These are phyloP conservation scores for Vigna nakashimae DNA, from an alignment of 306 rosid species.

Conservation along the genomic window DNA sequence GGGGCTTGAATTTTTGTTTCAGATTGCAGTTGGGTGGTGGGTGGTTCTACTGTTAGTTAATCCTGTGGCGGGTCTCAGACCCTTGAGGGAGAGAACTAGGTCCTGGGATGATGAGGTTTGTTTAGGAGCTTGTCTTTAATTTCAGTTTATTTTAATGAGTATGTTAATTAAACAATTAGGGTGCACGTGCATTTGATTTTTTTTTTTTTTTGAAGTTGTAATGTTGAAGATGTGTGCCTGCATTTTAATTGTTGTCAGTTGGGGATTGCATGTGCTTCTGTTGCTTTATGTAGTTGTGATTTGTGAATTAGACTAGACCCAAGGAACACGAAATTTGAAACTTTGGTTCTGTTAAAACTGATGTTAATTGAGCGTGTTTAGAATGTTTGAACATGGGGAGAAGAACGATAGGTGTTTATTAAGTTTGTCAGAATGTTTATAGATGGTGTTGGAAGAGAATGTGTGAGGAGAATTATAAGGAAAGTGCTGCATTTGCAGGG, in stretches of 20 bases:
- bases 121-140: conserved; percentile 32
- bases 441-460: neutral
- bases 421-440: conserved; percentile 11
- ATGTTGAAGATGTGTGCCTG: conserved; percentile 1
- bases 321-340: conserved; percentile 13
- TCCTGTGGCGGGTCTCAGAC: conserved; percentile 78
- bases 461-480: neutral
- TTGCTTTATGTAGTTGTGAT: conserved; percentile 31
- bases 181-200: conserved; percentile 6
- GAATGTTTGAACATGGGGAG: neutral
- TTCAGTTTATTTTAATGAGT: conserved; percentile 2
- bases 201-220: neutral
- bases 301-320: conserved; percentile 33
- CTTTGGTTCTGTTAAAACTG: conserved; percentile 3
- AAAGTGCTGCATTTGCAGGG: neutral
- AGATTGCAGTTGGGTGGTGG: conserved; percentile 57
- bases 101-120: conserved; percentile 96
- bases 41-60: conserved; percentile 51
- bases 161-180: conserved; percentile 12
- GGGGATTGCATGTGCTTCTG: neutral
- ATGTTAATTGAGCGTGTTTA: neutral
- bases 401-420: neutral
- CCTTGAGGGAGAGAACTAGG: conserved; percentile 81
- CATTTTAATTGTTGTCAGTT: conserved; percentile 10
- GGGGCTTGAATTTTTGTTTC: conserved; percentile 49